Conservation (phyloP, 1,139 yeast species). For the Magnusiomyces starmeri region DNA sequence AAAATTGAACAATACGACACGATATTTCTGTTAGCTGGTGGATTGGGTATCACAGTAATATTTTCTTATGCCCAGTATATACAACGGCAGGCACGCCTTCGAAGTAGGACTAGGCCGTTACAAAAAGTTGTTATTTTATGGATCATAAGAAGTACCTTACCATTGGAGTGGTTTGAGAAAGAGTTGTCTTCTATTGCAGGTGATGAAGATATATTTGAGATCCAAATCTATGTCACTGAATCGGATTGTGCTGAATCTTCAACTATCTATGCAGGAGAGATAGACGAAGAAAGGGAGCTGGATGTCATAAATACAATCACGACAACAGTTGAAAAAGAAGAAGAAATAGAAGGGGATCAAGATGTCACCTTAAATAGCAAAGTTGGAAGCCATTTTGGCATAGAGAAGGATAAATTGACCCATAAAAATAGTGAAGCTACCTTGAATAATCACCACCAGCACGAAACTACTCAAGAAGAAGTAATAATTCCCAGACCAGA, state of each 20-base stretch:
- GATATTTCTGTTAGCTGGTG: slow-evolving; percentile 49
- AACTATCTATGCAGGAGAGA: background rate
- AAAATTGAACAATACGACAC: slow-evolving; percentile 47
- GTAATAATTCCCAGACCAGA: no score
- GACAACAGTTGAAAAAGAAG: no score
- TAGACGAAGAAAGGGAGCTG: background rate
- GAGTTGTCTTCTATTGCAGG: slow-evolving; percentile 17
- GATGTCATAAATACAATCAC: background rate
- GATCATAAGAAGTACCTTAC: slow-evolving; percentile 43
- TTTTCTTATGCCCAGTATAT: slow-evolving; percentile 25
- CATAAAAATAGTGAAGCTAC: no score
- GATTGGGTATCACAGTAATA: slow-evolving; percentile 59
- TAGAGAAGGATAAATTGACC: no score
- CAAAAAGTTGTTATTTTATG: slow-evolving; percentile 42
- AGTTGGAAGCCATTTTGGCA: no score
- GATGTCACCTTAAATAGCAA: no score
- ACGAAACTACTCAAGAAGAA: no score
- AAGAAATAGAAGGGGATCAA: no score
- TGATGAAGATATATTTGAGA: slow-evolving; percentile 10
- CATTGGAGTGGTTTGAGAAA: slow-evolving; percentile 42
- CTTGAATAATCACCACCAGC: no score
- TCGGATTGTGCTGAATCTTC: background rate
- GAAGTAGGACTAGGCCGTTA: background rate
- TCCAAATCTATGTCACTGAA: slow-evolving; percentile 18
- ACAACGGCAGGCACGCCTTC: slow-evolving; percentile 3